These are phyloP conservation scores for Protomyces arabidopsidicola DNA, from an alignment of 1,139 yeast genomes.

Conservation along the genomic window DNA sequence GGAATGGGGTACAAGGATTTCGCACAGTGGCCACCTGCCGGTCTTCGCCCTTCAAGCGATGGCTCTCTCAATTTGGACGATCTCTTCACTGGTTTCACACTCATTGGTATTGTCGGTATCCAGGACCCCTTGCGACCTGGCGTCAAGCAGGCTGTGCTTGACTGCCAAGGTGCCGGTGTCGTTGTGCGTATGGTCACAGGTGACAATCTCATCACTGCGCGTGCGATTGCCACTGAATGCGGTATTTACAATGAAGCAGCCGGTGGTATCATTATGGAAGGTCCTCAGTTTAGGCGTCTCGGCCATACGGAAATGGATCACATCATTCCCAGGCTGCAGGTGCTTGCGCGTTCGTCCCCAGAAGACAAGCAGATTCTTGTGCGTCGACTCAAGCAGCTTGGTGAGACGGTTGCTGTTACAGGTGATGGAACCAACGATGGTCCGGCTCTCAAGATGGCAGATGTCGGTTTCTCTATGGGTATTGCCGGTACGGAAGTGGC, in stretches of 20 bases:
- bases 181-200: slow-evolving; percentile 97
- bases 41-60: slow-evolving; percentile 38
- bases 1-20: slow-evolving; percentile 77
- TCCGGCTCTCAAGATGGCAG: slow-evolving; percentile 87
- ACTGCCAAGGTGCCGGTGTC: slow-evolving; percentile 87
- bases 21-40: slow-evolving; percentile 65
- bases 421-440: slow-evolving; percentile 98
- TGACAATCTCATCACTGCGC: slow-evolving; percentile 84
- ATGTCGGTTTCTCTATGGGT: slow-evolving; percentile 93
- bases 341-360: slow-evolving; percentile 90
- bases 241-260: slow-evolving; percentile 56
- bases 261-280: slow-evolving; percentile 73
- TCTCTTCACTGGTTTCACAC: slow-evolving; percentile 34
- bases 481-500: slow-evolving; percentile 92
- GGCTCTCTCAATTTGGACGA: slow-evolving; percentile 33
- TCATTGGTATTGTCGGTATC: slow-evolving; percentile 73
- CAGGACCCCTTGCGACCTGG: slow-evolving; percentile 92
- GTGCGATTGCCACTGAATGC: slow-evolving; percentile 81
- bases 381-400: slow-evolving; percentile 68
- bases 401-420: slow-evolving; percentile 96
- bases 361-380: slow-evolving; percentile 88
- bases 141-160: slow-evolving; percentile 79
- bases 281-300: slow-evolving; percentile 76
- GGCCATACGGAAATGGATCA: slow-evolving; percentile 52
- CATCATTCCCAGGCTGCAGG: slow-evolving; percentile 68